A percentile compares a stretch with the other conserved stretches of the same genome.
phyloP scores from a whole-genome alignment of 805 yeast genomes.

The Candida alai region DNA sequence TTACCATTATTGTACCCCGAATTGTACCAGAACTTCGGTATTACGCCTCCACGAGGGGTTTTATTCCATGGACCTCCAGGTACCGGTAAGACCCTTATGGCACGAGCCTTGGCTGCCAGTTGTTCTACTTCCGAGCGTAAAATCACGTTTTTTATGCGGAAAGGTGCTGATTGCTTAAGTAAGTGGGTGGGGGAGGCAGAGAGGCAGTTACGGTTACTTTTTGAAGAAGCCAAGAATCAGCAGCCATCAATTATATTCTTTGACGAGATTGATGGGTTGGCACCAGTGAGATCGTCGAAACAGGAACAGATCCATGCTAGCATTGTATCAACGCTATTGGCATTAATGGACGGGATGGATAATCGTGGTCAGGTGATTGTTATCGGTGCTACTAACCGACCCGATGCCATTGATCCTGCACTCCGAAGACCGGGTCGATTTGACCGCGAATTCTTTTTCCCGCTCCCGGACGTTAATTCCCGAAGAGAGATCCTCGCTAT shows the following conservation, averaged over 20 bases:
- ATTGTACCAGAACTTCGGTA: slow-evolving; percentile 79
- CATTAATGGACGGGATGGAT: slow-evolving; percentile 99
- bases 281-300: slow-evolving; percentile 95
- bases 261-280: slow-evolving; percentile 97
- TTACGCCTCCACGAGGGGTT: slow-evolving; percentile 97
- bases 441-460: slow-evolving; percentile 95
- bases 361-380: slow-evolving; percentile 97
- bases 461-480: slow-evolving; percentile 80
- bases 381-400: slow-evolving; percentile 96
- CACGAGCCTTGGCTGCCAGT: slow-evolving; percentile 93
- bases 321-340: slow-evolving; percentile 90
- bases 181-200: slow-evolving; percentile 99
- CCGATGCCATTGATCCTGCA: slow-evolving; percentile 98
- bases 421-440: slow-evolving; percentile 95
- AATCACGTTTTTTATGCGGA: slow-evolving; percentile 95
- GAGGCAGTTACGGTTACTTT: slow-evolving; percentile 81
- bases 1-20: slow-evolving; percentile 92
- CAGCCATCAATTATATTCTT: slow-evolving; percentile 96
- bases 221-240: slow-evolving; percentile 93
- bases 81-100: slow-evolving; percentile 97
- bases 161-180: slow-evolving; percentile 95
- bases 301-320: slow-evolving; percentile 99
- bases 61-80: slow-evolving; percentile 99
- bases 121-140: slow-evolving; percentile 82
- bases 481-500: slow-evolving; percentile 75